Base-by-base conservation (phyloP, 257 asterid species). In the Plantago major region DNA sequence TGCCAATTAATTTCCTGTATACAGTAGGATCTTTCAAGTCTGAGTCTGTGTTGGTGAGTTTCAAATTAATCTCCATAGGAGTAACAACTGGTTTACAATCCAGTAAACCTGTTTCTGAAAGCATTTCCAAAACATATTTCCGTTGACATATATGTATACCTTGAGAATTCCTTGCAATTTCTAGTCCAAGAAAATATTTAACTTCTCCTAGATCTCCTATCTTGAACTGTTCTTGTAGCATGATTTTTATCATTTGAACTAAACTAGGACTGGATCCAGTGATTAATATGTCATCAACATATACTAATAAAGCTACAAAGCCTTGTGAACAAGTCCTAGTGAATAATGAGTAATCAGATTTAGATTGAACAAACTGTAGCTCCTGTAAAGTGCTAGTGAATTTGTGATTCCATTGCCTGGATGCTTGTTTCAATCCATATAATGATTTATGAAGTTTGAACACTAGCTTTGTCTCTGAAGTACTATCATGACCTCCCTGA, bases 241-340 rank as follows among this genome's bases (percentile, higher is more conserved):
- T 16, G 0, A 6, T 6, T 38, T 61, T 61, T 0, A 44, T 10
- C 0, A 2, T 5, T 10, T 13, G 1, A 9, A 46, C 46, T 1
- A 4, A 26, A 8, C 12, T 4, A 7, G 22, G 8, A 61, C n/a
- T 14, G 4, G 19, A 18, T 44, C 55, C 51, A 0, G 37, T n/a
- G 9, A 58, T 37, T 1, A 57, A 16, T 0, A 40, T 38, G 11
- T 57, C 62, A 40, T 60, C 65, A 7, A 60, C 65, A 60, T n/a
- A 60, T 0, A 60, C 17, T 2, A 60, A 9, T 2, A 60, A 1
- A 2, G 33, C 33, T 11, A 9, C 43, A 10, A 42, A 6, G 1
- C 3, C 0, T 10, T 59, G 18, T 7, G 1, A 16, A 6, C 1
- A 15, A 3, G 16, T 17, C 9, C 11, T 59, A 12, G 17, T 19